Evolutionary conservation across 768 basidiomycete genomes (phyloP).

Genomic region (Neoboletus subvelutipes): DNA sequence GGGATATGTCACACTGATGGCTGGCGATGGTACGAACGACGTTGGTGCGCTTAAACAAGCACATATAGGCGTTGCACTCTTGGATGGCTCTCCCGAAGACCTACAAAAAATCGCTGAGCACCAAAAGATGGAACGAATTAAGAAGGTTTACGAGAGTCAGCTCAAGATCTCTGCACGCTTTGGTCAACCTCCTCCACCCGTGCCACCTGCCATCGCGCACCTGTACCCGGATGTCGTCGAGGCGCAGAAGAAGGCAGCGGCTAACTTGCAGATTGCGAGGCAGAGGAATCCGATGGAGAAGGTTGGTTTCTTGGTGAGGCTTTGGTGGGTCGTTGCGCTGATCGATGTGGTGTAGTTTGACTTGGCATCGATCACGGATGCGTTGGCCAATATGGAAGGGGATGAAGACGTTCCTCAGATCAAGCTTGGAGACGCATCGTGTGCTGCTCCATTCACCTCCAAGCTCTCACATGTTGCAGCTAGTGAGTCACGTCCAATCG

Average conservation of each 20-base stretch:
- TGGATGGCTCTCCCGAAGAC: constrained; percentile 91
- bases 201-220: constrained; percentile 84
- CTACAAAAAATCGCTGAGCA: constrained; percentile 92
- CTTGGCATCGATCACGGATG: constrained; percentile 72
- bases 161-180: constrained; percentile 87
- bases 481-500: constrained; percentile 52
- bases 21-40: constrained; percentile 98
- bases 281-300: constrained; percentile 89
- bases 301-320: constrained; percentile 43
- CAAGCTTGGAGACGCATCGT: constrained; percentile 98
- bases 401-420: constrained; percentile 97
- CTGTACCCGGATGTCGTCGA: constrained; percentile 88
- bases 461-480: constrained; percentile 97
- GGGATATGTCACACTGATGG: constrained; percentile 95
- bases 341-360: constrained; percentile 59
- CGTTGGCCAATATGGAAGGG: constrained; percentile 90
- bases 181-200: constrained; percentile 90
- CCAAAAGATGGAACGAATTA: constrained; percentile 84
- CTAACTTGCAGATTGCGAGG: constrained; percentile 61
- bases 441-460: constrained; percentile 97
- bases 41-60: constrained; percentile 98
- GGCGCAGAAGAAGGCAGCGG: constrained; percentile 80
- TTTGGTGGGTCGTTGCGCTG: neutral
- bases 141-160: constrained; percentile 97
- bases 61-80: constrained; percentile 90